A percentile compares a stretch with the other conserved stretches of the same genome.
phyloP scores from a whole-genome alignment of 148 eudicot genomes.

The Tetragonia tetragonoides region DNA sequence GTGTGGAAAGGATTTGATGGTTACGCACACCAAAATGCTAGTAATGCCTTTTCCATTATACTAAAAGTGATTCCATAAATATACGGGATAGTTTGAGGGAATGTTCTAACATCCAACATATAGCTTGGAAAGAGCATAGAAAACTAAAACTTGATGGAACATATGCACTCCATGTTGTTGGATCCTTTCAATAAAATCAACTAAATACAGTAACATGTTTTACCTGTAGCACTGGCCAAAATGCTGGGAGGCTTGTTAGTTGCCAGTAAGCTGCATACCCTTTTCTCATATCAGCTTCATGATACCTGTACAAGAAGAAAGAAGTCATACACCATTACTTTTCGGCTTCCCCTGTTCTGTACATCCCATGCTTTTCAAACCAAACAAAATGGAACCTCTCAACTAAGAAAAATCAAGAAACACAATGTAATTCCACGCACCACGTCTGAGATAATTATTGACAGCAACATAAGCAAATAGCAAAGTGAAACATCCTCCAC shows the following conservation, averaged over 20 bases:
- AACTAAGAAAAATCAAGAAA: neutral
- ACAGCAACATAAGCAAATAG: conserved; percentile 69
- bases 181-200: no score
- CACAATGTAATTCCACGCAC: conserved; percentile 66
- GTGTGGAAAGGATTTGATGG: no score
- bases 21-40: no score
- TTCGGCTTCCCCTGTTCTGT: neutral
- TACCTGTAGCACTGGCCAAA: conserved; percentile 98
- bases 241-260: conserved; percentile 96
- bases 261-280: conserved; percentile 95
- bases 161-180: no score
- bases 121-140: no score
- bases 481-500: conserved; percentile 96
- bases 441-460: conserved; percentile 89
- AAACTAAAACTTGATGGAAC: no score
- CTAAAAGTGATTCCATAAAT: no score
- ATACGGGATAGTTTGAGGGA: no score
- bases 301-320: conserved; percentile 60
- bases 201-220: neutral
- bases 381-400: neutral
- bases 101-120: no score
- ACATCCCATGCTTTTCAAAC: neutral
- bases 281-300: conserved; percentile 98
- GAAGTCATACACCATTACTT: conserved; percentile 3
- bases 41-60: no score